phyloP scores from a whole-genome alignment of 1,284 basidiomycete species.

The Ustilago esculenta region DNA sequence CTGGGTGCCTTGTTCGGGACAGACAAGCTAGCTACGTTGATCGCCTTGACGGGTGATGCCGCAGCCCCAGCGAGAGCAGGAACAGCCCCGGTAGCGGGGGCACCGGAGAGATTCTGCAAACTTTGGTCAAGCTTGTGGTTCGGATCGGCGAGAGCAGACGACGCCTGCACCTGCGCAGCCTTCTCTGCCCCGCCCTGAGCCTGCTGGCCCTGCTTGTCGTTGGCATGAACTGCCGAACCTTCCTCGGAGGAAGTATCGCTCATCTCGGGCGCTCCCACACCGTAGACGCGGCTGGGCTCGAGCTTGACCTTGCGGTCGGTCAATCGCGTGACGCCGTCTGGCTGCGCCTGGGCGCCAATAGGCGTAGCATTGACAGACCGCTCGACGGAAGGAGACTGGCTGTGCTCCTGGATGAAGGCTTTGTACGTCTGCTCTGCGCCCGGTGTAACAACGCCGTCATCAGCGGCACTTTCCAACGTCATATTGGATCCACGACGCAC shows the following conservation, averaged over 20 bases:
- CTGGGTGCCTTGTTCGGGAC: slow-evolving; percentile 31
- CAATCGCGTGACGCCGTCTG: slow-evolving; percentile 30
- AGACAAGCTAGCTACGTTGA: slow-evolving; percentile 4
- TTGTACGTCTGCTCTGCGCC: slow-evolving; percentile 51
- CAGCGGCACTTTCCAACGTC: slow-evolving; percentile 8
- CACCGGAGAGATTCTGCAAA: slow-evolving; percentile 26
- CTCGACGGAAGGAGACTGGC: slow-evolving; percentile 22
- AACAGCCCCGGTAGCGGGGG: slow-evolving; percentile 2
- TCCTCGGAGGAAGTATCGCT: slow-evolving; percentile 46
- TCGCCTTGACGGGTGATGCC: slow-evolving; percentile 11
- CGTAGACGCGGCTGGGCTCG: slow-evolving; percentile 47
- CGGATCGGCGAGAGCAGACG: slow-evolving; percentile 36
- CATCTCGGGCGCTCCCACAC: slow-evolving; percentile 32
- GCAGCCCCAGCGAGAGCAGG: not conserved
- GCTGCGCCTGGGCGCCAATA: slow-evolving; percentile 18
- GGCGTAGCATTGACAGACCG: slow-evolving; percentile 23
- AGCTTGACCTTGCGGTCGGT: slow-evolving; percentile 49
- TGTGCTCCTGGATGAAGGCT: slow-evolving; percentile 33
- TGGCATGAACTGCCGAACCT: slow-evolving; percentile 20
- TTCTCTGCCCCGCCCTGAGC: slow-evolving; percentile 29
- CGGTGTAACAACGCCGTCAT: slow-evolving; percentile 48
- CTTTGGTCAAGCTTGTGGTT: slow-evolving; percentile 32
- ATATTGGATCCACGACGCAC: slow-evolving; percentile 24
- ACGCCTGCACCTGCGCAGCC: slow-evolving; percentile 40
- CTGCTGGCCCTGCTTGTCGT: slow-evolving; percentile 4